Evolutionary conservation across 306 rosid species (phyloP), one percentile per base, ranked within the genome.

Genomic region (Trichosanthes truncata): DNA sequence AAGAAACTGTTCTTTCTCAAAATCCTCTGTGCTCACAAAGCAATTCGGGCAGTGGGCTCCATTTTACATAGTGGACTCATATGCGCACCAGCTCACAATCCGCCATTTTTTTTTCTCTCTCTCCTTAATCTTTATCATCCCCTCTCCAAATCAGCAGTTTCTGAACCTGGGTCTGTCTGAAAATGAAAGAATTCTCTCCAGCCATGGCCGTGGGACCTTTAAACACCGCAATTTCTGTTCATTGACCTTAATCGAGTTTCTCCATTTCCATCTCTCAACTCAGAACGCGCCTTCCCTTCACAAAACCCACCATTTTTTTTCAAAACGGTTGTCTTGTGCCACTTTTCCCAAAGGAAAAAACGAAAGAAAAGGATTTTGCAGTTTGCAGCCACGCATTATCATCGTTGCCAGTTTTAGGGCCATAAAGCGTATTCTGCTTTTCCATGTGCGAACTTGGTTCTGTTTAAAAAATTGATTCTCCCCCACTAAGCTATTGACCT

Each of bases 1-100:
- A 71, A 23, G 36, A 14, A 71, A 71, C 33, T 23, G 76, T 23
- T 69, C 36, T 23, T 43, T 23, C 11, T 2, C 43, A 62, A 65
- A n/a, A 15, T 65, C 3, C 73, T 35, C 75, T 68, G 35, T 11
- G 21, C 35, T 17, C 5, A 45, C 35, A 73, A 12, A 73, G 21
- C 77, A 73, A 46, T 73, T 9, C 36, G 60, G 41, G 59, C 13
- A 26, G 77, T 73, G 59, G 77, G 77, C 33, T 73, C 77, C 77
- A 73, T 26, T 46, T 26, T 2, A 1, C 36, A 73, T 40, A 67
- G 74, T 67, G 74, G 77, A n/a, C 29, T 66, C 41, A 8, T 66
- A 87, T 89, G 97, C 90, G 86, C 77, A 86, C 92, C 98, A 94
- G 97, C 98, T 94, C 90, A 89, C 74, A 11, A n/a, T 0, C 40